Evolutionary conservation across 345 rosid genomes (phyloP).

Genomic region (Isatis tinctoria): DNA sequence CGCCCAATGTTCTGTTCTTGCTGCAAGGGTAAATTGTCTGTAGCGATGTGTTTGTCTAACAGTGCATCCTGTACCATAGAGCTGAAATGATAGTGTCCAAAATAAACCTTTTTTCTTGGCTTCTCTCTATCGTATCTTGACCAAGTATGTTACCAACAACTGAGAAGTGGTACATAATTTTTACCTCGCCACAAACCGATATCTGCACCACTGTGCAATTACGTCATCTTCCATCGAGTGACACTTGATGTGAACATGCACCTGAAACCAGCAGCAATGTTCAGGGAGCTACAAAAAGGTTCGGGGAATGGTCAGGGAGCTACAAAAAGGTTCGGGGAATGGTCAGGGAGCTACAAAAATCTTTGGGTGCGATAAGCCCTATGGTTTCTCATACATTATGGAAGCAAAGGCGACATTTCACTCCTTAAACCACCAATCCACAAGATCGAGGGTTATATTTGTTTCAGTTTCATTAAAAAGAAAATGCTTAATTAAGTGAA

Average conservation of each 20-base stretch:
- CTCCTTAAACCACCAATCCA: neutral
- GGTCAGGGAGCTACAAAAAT: no score
- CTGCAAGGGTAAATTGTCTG: constrained; percentile 58
- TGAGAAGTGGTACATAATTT: neutral
- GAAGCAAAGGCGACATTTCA: neutral
- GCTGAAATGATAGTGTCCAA: neutral
- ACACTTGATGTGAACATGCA: constrained; percentile 71
- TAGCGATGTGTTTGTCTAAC: constrained; percentile 67
- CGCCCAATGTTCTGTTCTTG: constrained; percentile 65
- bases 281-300: neutral
- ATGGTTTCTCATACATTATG: neutral
- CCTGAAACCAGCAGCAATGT: constrained; percentile 42
- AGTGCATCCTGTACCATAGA: constrained; percentile 53
- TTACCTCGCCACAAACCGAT: constrained; percentile 81
- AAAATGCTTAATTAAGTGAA: neutral
- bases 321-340: no score
- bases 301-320: no score
- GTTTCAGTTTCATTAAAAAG: neutral
- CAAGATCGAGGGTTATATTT: neutral
- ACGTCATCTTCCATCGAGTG: constrained; percentile 80
- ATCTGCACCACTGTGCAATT: constrained; percentile 94
- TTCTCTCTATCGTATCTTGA: neutral
- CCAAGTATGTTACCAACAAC: neutral
- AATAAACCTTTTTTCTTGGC: neutral
- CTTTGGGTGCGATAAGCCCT: neutral